Base-by-base conservation (phyloP, 805 yeast species). In the Candida germanica region DNA sequence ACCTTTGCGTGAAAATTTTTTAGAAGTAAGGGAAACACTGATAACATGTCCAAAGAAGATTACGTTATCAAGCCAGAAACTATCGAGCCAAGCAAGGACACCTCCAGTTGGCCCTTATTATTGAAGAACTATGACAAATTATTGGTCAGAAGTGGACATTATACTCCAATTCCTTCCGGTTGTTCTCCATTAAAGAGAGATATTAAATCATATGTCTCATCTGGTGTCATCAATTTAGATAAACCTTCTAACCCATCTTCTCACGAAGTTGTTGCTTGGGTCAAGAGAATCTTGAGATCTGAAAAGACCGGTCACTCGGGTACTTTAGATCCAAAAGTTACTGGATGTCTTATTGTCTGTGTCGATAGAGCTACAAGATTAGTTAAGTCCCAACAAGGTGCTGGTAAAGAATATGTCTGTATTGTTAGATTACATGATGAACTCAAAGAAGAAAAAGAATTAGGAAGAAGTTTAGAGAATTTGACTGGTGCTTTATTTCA, bases 281-380 rank as follows among this genome's bases (percentile, higher is more conserved):
- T 93, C 57, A 93, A 93, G 72, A 77, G 98, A 64, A 93, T 93
- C 51, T 74, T 93, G 56, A 81, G 98, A 64, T 84, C 82, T 43
- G 98, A 93, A 66, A 93, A 93, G 66, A 93, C 98, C 42, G 98
- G 98, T 70, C 98, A 93, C 68, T 87, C 96, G 36, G 98, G 98
- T 71, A 93, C 98, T 48, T 77, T 93, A 64, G 98, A 93, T 73
- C 98, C 98, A 48, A 87, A 87, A 66, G 98, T 93, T 57, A 93
- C 98, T 33, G 98, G 98, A 49, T 93, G 98, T 75, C 75, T 93
- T 62, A 93, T 93, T 63, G 98, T 93, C 44, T 93, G 98, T 78
- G 77, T 93, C 50, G 98, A 93, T 68, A 81, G 96, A 63, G 98
- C 98, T 41, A 93, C 98, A 38, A 82, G 98, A 69, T 76, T 93